Evolutionary conservation across 345 rosid genomes (phyloP).

Genomic region (Psidium friedrichsthalianum): DNA sequence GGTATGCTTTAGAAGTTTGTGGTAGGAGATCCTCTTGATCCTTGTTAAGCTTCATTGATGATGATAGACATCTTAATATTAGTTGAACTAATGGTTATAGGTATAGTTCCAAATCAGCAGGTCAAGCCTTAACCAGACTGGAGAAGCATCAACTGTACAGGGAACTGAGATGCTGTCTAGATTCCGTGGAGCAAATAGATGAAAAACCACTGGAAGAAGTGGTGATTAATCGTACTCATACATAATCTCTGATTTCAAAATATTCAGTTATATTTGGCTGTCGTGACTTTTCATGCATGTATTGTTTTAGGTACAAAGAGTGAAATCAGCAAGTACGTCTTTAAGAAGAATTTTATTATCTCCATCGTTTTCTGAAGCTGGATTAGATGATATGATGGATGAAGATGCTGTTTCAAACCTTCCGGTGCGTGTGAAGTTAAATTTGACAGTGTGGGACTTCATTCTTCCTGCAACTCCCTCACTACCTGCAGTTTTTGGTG

Average conservation of each 20-base stretch:
- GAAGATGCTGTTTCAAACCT: slow-evolving; percentile 87
- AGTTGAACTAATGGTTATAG: background rate
- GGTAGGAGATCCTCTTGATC: background rate
- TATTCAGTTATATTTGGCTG: background rate
- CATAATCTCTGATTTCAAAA: background rate
- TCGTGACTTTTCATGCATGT: slow-evolving; percentile 20
- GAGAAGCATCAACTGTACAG: slow-evolving; percentile 54
- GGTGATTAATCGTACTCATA: slow-evolving; percentile 26
- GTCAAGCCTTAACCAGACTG: slow-evolving; percentile 34
- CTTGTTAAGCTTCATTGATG: background rate
- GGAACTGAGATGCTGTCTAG: slow-evolving; percentile 64
- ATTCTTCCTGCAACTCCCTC: slow-evolving; percentile 83
- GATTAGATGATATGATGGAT: slow-evolving; percentile 74
- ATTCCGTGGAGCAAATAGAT: slow-evolving; percentile 57
- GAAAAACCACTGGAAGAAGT: slow-evolving; percentile 64
- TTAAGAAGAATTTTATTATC: slow-evolving; percentile 77
- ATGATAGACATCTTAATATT: background rate
- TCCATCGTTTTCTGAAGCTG: slow-evolving; percentile 81
- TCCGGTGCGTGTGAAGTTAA: slow-evolving; percentile 64
- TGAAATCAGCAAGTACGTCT: slow-evolving; percentile 63
- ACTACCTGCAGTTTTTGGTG: slow-evolving; percentile 95
- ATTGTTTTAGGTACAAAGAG: slow-evolving; percentile 65
- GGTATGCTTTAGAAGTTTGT: background rate
- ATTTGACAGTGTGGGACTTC: slow-evolving; percentile 93
- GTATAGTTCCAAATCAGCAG: slow-evolving; percentile 26